Base-by-base conservation (phyloP, 2,329 filamentous ascomycete species). In the Allantophomopsis lycopodina region DNA sequence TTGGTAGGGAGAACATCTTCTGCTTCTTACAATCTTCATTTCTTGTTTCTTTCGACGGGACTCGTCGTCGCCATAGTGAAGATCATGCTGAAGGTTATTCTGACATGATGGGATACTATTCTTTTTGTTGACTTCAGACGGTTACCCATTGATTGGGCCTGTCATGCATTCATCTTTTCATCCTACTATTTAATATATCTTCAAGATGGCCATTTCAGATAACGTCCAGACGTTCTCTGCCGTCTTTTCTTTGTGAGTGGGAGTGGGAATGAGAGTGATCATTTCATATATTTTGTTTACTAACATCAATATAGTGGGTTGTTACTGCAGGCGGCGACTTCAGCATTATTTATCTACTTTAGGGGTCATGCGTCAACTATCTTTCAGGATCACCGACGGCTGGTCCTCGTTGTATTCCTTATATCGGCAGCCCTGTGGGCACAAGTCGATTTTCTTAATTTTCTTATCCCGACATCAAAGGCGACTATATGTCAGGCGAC, bases 341-440 rank as follows among this genome's bases (percentile, higher is more conserved):
- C 50, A 38, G 48, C 51, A 14, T 44, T 53, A 43, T 47, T 55
- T 40, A 36, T 54, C 39, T 53, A 50, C 40, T 48, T 42, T 33
- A 52, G 46, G 40, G 50, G 50, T 37, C 46, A 56, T 55, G 52
- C 47, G 32, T 44, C 49, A 34, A 50, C 44, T 32, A 39, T 56
- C 32, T 50, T 53, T 40, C 47, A 55, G 50, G 54, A 57, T 49
- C 48, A 54, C 47, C 54, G 50, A 52, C 56, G 55, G 55, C 55
- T 58, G 54, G 55, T 53, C 53, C 55, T 58, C 54, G 40, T 53
- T 39, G 41, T 57, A 32, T 58, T 58, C 45, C 40, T 58, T 40
- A 42, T 55, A 16, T 57, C 53, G 44, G 49, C 51, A 32, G 48
- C 52, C 36, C 40, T 57, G 40, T 56, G 53, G 39, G 50, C 54